A percentile compares a stretch with the other conserved stretches of the same genome.
These are phyloP conservation scores for Globisporangium sylvaticum DNA, from an alignment of 352 stramenopile genomes.

Conservation along the genomic window DNA sequence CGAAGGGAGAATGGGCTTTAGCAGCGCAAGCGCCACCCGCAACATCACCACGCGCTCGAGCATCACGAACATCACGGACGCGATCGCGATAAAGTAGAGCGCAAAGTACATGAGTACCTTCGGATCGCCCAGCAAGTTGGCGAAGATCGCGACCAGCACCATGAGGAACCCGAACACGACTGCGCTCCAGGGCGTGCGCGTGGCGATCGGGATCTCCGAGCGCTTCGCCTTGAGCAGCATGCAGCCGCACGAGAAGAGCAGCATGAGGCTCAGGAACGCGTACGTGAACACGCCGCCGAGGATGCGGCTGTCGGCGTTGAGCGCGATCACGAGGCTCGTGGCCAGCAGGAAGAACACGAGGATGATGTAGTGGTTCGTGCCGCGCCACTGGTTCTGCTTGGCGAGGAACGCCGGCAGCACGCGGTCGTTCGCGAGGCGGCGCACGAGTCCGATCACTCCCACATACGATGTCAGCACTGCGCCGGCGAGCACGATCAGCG, in stretches of 20 bases:
- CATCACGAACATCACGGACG: slow-evolving; percentile 42
- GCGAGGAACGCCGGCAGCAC: slow-evolving; percentile 53
- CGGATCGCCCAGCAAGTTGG: slow-evolving; percentile 44
- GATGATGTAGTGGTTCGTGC: slow-evolving; percentile 82
- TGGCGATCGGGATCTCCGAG: slow-evolving; percentile 62
- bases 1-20: slow-evolving; percentile 34
- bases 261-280: slow-evolving; percentile 80
- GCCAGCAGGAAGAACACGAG: slow-evolving; percentile 61
- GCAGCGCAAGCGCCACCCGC: slow-evolving; percentile 24
- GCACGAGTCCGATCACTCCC: slow-evolving; percentile 67
- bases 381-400: slow-evolving; percentile 46
- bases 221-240: slow-evolving; percentile 87
- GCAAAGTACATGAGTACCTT: slow-evolving; percentile 47
- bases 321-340: slow-evolving; percentile 57
- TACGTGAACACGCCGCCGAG: slow-evolving; percentile 85
- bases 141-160: slow-evolving; percentile 45
- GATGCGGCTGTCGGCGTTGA: slow-evolving; percentile 70
- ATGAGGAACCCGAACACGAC: slow-evolving; percentile 39
- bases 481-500: slow-evolving; percentile 82
- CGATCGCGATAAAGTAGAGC: slow-evolving; percentile 47
- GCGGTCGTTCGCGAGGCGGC: slow-evolving; percentile 66
- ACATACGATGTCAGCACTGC: slow-evolving; percentile 82
- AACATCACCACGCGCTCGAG: slow-evolving; percentile 46
- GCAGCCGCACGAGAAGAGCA: slow-evolving; percentile 75
- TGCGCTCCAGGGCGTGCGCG: slow-evolving; percentile 47